Percentiles rank a stretch among this genome's conserved stretches.
These are phyloP conservation scores for Coelastrella sp. DNA, from an alignment of 139 green algal species.

Conservation along the genomic window DNA sequence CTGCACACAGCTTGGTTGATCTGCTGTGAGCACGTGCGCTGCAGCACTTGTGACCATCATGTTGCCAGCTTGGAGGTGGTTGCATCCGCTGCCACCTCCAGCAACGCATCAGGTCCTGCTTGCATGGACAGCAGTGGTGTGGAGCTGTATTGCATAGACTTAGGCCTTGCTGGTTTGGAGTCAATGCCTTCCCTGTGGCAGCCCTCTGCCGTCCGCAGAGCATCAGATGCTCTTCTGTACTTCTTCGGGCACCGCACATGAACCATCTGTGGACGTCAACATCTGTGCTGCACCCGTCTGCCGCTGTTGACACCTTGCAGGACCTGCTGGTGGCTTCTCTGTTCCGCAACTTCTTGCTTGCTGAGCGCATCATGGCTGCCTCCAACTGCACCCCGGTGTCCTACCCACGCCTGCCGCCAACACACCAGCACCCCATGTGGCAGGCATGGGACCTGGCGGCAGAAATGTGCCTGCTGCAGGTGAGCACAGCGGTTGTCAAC, in stretches of 20 bases:
- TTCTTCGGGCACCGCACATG: slow-evolving; percentile 77
- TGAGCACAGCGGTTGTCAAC: slow-evolving; percentile 41
- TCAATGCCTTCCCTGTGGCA: too few species aligned
- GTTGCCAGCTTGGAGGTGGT: too few species aligned
- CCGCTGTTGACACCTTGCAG: slow-evolving; percentile 78
- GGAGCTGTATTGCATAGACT: too few species aligned
- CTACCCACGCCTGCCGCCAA: slow-evolving; percentile 92
- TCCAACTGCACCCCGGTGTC: slow-evolving; percentile 87
- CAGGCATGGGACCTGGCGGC: slow-evolving; percentile 93
- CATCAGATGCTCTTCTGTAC: neutral
- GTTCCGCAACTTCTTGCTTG: slow-evolving; percentile 99
- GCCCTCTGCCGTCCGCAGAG: too few species aligned
- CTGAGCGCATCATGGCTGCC: slow-evolving; percentile 95
- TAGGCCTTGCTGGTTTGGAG: too few species aligned
- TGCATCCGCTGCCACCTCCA: too few species aligned
- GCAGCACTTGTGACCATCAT: too few species aligned
- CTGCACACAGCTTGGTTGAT: neutral
- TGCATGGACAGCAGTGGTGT: too few species aligned
- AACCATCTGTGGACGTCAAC: neutral
- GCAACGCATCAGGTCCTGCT: too few species aligned
- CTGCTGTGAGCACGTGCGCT: neutral
- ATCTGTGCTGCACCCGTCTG: neutral
- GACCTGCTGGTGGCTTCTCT: slow-evolving; percentile 97
- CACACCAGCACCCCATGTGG: slow-evolving; percentile 98
- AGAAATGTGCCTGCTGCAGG: slow-evolving; percentile 95